A percentile compares a stretch with the other conserved stretches of the same genome.
Evolutionary conservation across 208 protist genomes (phyloP).

Genomic region (Trypanosoma caninum): DNA sequence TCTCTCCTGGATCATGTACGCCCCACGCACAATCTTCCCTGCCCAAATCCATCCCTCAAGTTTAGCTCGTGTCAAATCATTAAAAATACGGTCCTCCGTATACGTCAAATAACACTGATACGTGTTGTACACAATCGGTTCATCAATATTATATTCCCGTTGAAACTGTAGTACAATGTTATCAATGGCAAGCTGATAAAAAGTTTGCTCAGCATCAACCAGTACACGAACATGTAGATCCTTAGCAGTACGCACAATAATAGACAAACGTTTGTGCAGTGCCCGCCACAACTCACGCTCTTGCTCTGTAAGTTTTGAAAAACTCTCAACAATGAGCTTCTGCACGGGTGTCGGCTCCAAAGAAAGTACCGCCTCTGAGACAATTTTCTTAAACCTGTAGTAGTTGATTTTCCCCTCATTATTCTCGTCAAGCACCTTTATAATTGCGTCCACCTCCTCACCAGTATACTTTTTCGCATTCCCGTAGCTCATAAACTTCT

Average conservation of each 20-base stretch:
- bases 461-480: conserved; percentile 36
- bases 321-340: conserved; percentile 45
- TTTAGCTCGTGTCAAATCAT: conserved; percentile 83
- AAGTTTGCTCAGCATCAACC: conserved; percentile 97
- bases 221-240: conserved; percentile 81
- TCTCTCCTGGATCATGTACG: conserved; percentile 93
- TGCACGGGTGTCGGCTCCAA: conserved; percentile 53
- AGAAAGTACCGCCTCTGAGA: conserved; percentile 71
- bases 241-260: conserved; percentile 69
- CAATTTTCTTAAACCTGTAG: conserved; percentile 82
- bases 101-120: conserved; percentile 97
- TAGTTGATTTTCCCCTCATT: conserved; percentile 84
- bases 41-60: conserved; percentile 88
- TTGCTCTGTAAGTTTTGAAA: conserved; percentile 62
- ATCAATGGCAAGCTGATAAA: conserved; percentile 96
- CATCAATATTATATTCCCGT: conserved; percentile 88
- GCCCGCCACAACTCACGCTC: conserved; percentile 79
- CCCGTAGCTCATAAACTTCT: conserved; percentile 44
- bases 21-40: conserved; percentile 95
- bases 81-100: conserved; percentile 73
- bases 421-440: conserved; percentile 53
- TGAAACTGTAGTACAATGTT: conserved; percentile 83
- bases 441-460: conserved; percentile 50
- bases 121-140: conserved; percentile 95
- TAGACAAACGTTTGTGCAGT: conserved; percentile 56